Evolutionary conservation across 73 alveolate genomes (phyloP).

Genomic region (Paramecium pentaurelia): DNA sequence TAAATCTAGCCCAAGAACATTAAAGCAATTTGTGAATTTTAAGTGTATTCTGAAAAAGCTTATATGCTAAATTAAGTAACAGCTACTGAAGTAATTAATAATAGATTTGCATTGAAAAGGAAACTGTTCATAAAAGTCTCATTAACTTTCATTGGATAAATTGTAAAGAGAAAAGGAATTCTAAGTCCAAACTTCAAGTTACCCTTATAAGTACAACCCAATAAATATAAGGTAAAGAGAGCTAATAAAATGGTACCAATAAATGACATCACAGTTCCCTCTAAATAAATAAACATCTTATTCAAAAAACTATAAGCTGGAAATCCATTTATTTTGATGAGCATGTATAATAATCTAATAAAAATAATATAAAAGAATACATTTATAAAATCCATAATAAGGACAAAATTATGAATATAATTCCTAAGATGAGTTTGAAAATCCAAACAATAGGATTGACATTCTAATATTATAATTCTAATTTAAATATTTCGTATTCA

Average conservation of each 20-base stretch:
- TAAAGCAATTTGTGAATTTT: slow-evolving; percentile 72
- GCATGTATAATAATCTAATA: neutral
- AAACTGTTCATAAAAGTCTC: slow-evolving; percentile 82
- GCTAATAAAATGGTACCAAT: slow-evolving; percentile 69
- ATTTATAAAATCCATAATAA: slow-evolving; percentile 5
- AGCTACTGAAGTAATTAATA: slow-evolving; percentile 76
- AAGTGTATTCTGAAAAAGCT: slow-evolving; percentile 73
- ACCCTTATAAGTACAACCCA: slow-evolving; percentile 79
- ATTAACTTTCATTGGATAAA: slow-evolving; percentile 80
- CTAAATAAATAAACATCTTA: slow-evolving; percentile 68
- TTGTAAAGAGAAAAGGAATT: slow-evolving; percentile 70
- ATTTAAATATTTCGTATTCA: slow-evolving; percentile 19
- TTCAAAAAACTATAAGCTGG: slow-evolving; percentile 76
- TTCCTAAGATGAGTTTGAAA: neutral
- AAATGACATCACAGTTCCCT: slow-evolving; percentile 74
- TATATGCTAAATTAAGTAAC: slow-evolving; percentile 74
- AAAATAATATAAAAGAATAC: neutral
- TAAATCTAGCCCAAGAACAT: slow-evolving; percentile 71
- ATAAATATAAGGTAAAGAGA: slow-evolving; percentile 67
- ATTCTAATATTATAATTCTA: neutral
- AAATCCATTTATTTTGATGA: slow-evolving; percentile 52
- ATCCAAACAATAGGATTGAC: neutral
- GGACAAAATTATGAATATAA: neutral
- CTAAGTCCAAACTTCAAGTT: slow-evolving; percentile 77
- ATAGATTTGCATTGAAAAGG: slow-evolving; percentile 71